A percentile compares a stretch with the other conserved stretches of the same genome.
phyloP scores from a whole-genome alignment of 345 rosid species.

The Salix caprea region DNA sequence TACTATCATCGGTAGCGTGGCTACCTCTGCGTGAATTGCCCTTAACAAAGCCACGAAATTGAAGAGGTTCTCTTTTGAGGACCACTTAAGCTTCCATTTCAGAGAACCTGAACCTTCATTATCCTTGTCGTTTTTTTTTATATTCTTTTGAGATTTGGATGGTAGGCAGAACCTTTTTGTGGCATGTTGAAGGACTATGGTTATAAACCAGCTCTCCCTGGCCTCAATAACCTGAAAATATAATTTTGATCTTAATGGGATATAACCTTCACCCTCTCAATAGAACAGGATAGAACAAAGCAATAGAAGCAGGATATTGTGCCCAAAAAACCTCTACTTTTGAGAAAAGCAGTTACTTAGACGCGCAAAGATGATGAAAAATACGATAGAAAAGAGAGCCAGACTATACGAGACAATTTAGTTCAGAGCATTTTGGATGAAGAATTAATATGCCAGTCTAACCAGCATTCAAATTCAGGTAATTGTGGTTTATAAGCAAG shows the following conservation, averaged over 20 bases:
- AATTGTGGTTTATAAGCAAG: neutral
- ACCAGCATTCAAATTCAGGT: neutral
- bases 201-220: constrained; percentile 35
- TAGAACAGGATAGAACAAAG: neutral
- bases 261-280: neutral
- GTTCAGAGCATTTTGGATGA: neutral
- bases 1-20: constrained; percentile 40
- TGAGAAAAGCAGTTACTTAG: neutral
- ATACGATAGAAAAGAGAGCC: neutral
- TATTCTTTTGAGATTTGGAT: constrained; percentile 17
- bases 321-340: neutral
- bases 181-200: constrained; percentile 35
- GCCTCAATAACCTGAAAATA: constrained; percentile 51
- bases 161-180: constrained; percentile 28
- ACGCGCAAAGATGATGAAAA: neutral
- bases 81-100: constrained; percentile 72
- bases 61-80: constrained; percentile 40
- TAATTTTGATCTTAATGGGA: neutral
- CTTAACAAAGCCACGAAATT: constrained; percentile 66
- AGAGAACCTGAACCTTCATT: constrained; percentile 14
- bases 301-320: neutral
- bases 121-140: constrained; percentile 1
- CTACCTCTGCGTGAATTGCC: constrained; percentile 55
- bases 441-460: neutral
- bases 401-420: neutral